A percentile compares a stretch with the other conserved stretches of the same genome.
Conservation (phyloP, 352 stramenopile species). For the Globisporangium polare region DNA sequence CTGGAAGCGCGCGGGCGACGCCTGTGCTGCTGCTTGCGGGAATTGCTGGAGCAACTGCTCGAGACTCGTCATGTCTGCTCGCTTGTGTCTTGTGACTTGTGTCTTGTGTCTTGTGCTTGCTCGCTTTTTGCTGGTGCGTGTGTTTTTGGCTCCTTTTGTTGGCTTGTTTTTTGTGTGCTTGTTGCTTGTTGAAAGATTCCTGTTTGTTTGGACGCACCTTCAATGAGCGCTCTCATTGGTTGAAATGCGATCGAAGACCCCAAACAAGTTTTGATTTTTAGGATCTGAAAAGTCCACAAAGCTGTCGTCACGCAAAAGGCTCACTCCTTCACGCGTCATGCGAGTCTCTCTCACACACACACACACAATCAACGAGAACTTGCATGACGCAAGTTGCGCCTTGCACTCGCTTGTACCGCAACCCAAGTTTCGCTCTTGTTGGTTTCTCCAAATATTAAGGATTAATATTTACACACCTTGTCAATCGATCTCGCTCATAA, state of each 20-base stretch:
- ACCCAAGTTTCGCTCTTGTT: not conserved
- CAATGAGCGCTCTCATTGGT: not conserved
- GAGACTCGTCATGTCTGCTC: conserved; percentile 11
- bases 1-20: not conserved
- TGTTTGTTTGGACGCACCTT: conserved; percentile 3
- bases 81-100: not conserved
- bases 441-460: not conserved
- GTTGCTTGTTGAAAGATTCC: conserved; percentile 5
- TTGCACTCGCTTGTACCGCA: no score
- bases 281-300: not conserved
- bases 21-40: not conserved
- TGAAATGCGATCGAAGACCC: not conserved
- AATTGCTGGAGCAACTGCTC: conserved; percentile 10
- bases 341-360: no score
- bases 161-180: not conserved
- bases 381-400: not conserved
- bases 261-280: not conserved
- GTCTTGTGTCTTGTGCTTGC: not conserved
- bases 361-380: not conserved
- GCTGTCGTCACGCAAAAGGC: not conserved
- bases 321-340: not conserved
- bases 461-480: not conserved
- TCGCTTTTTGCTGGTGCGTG: no score
- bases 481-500: not conserved
- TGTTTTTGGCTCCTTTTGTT: not conserved